Percentiles rank a stretch among this genome's conserved stretches.
These are phyloP conservation scores for Ceriops zippeliana DNA, from an alignment of 345 rosid species.

Conservation along the genomic window DNA sequence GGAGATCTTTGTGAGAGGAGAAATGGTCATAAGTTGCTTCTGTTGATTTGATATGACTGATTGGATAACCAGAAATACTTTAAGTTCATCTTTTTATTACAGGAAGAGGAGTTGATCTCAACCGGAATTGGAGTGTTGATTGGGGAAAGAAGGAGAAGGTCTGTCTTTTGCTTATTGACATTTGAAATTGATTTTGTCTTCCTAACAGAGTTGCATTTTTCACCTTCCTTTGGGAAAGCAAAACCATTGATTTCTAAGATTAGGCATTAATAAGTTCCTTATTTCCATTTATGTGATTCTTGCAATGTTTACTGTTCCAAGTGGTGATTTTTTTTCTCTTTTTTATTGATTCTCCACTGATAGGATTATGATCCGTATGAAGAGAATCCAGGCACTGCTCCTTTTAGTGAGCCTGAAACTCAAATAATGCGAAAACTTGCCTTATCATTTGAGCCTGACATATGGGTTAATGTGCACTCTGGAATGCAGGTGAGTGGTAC, in stretches of 20 bases:
- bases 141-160: slow-evolving; percentile 99
- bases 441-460: slow-evolving; percentile 82
- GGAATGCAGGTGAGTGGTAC: slow-evolving; percentile 77
- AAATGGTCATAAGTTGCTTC: slow-evolving; percentile 52
- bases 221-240: background rate
- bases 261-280: background rate
- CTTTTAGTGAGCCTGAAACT: slow-evolving; percentile 95
- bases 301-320: too few relatives aligned
- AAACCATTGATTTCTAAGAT: background rate
- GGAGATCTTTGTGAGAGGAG: slow-evolving; percentile 95
- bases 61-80: slow-evolving; percentile 11
- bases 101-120: slow-evolving; percentile 99
- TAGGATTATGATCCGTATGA: slow-evolving; percentile 97
- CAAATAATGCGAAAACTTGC: slow-evolving; percentile 92
- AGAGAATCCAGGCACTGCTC: slow-evolving; percentile 92
- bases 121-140: slow-evolving; percentile 97
- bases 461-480: slow-evolving; percentile 96
- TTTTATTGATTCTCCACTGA: slow-evolving; percentile 12
- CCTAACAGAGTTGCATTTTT: background rate
- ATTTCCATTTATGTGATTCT: too few relatives aligned
- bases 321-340: slow-evolving; percentile 6
- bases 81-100: slow-evolving; percentile 17
- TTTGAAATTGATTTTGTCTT: slow-evolving; percentile 7
- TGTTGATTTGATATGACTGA: slow-evolving; percentile 12
- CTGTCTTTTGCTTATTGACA: background rate